A percentile compares a stretch with the other conserved stretches of the same genome.
These are phyloP conservation scores for Sporothrix pallida DNA, from an alignment of 2,329 filamentous ascomycete genomes.

Conservation along the genomic window DNA sequence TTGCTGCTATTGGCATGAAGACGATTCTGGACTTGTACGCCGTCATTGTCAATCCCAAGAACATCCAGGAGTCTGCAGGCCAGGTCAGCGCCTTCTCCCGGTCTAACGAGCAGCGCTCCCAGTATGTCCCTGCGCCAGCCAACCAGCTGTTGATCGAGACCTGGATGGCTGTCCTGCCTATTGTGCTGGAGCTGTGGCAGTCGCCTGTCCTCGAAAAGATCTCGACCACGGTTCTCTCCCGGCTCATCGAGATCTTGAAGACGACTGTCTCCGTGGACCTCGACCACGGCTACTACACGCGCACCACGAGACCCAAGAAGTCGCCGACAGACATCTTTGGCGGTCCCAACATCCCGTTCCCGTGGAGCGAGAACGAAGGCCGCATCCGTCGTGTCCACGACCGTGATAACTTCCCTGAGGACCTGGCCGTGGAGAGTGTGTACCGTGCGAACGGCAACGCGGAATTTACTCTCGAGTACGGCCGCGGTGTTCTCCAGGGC, in stretches of 20 bases:
- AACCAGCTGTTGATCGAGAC: constrained; percentile 86
- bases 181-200: constrained; percentile 81
- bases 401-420: constrained; percentile 57
- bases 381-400: constrained; percentile 45
- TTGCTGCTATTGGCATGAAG: constrained; percentile 68
- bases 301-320: constrained; percentile 3
- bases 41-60: constrained; percentile 76
- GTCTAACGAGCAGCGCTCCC: constrained; percentile 48
- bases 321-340: constrained; percentile 45
- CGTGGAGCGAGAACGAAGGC: constrained; percentile 51
- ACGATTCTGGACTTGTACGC: constrained; percentile 84
- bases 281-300: constrained; percentile 54
- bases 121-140: constrained; percentile 47
- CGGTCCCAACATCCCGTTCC: constrained; percentile 52
- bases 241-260: constrained; percentile 82
- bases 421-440: constrained; percentile 76
- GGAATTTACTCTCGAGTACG: constrained; percentile 73
- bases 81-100: constrained; percentile 52
- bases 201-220: constrained; percentile 83
- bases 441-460: constrained; percentile 78
- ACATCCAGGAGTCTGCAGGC: constrained; percentile 76
- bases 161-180: constrained; percentile 77
- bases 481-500: constrained; percentile 64
- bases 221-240: constrained; percentile 72
- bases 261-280: constrained; percentile 77